Conservation (phyloP, 164 flowering plant species). For the Stephania yunnanensis region DNA sequence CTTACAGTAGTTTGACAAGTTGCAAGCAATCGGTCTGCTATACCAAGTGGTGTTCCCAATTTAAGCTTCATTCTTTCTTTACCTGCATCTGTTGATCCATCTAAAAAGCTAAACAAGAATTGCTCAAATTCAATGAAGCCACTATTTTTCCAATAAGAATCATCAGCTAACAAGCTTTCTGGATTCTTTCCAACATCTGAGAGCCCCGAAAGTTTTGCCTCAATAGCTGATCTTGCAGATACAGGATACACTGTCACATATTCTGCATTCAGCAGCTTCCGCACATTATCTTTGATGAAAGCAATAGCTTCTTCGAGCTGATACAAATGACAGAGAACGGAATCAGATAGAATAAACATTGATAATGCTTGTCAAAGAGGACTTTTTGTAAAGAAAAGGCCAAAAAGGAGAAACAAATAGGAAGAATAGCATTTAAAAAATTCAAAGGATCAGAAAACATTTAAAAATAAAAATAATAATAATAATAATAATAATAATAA, state of each 20-base stretch:
- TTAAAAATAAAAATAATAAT: neutral
- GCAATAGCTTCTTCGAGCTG: conserved; percentile 86
- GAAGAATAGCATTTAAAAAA: neutral
- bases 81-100: conserved; percentile 70
- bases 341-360: conserved; percentile 2
- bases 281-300: conserved; percentile 66
- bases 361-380: neutral
- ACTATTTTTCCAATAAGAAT: conserved; percentile 33
- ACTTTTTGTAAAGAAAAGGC: neutral
- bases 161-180: conserved; percentile 18
- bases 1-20: conserved; percentile 53
- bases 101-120: conserved; percentile 76
- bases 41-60: conserved; percentile 80
- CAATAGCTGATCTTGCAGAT: conserved; percentile 83
- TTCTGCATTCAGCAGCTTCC: conserved; percentile 65
- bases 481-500: neutral
- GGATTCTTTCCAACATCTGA: conserved; percentile 18
- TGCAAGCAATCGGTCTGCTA: conserved; percentile 70
- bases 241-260: conserved; percentile 71
- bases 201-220: conserved; percentile 56
- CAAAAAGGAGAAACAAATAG: neutral
- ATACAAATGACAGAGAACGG: conserved; percentile 17
- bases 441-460: neutral
- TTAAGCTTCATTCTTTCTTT: conserved; percentile 85
- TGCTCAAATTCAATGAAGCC: conserved; percentile 65